Evolutionary conservation across 2,329 filamentous ascomycete species (phyloP).

Genomic region (Monilinia laxa): DNA sequence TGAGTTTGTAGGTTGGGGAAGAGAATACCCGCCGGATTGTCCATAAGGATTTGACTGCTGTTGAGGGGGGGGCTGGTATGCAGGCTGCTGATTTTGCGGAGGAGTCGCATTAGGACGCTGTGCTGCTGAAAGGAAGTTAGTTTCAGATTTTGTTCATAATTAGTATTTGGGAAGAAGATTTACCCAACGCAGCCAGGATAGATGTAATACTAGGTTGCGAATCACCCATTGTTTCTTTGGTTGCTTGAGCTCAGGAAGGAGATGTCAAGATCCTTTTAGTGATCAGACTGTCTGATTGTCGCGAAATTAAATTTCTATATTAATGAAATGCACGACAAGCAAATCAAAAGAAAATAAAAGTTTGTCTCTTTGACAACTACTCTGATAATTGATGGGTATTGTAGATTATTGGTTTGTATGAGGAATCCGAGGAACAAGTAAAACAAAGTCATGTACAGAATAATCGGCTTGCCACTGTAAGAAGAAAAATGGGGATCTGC

Average conservation of each 20-base stretch:
- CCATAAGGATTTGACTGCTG: slow-evolving; percentile 47
- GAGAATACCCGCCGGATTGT: slow-evolving; percentile 42
- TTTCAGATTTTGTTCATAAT: slow-evolving; percentile 5
- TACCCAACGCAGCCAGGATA: slow-evolving; percentile 53
- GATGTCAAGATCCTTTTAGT: slow-evolving; percentile 6
- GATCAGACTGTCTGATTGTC: not conserved
- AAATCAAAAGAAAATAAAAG: slow-evolving; percentile 7
- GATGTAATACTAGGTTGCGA: slow-evolving; percentile 49
- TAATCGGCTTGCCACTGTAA: slow-evolving; percentile 5
- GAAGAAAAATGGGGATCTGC: slow-evolving; percentile 12
- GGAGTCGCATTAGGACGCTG: slow-evolving; percentile 50
- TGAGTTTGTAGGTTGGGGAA: slow-evolving; percentile 61
- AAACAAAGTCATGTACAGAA: slow-evolving; percentile 3
- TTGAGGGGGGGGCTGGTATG: slow-evolving; percentile 45
- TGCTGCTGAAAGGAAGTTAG: slow-evolving; percentile 45
- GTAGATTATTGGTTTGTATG: not conserved
- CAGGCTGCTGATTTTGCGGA: slow-evolving; percentile 43
- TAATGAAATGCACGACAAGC: slow-evolving; percentile 6
- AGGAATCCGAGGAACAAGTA: slow-evolving; percentile 5
- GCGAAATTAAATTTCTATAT: not conserved
- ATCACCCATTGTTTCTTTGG: slow-evolving; percentile 44
- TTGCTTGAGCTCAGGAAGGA: not conserved
- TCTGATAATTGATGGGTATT: slow-evolving; percentile 4
- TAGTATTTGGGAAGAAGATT: slow-evolving; percentile 22
- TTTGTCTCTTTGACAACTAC: slow-evolving; percentile 16